Conservation (phyloP, 1,139 yeast species). For the Suhomyces guaymorum region DNA sequence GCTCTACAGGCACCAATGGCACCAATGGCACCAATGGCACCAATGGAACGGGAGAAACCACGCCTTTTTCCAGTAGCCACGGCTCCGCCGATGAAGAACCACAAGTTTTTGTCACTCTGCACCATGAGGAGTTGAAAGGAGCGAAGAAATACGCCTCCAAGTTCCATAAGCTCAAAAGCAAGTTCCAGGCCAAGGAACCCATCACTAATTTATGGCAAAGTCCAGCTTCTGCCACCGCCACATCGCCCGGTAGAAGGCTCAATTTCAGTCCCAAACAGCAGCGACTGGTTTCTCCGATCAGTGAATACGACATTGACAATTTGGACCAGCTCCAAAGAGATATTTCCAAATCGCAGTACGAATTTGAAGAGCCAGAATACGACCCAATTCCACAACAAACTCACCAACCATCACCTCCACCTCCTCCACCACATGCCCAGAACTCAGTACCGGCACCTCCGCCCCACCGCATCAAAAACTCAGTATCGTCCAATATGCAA, state of each 20-base stretch:
- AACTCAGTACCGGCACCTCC: constrained; percentile 12
- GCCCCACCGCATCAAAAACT: constrained; percentile 8
- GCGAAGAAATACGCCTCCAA: constrained; percentile 28
- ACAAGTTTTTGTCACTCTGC: constrained; percentile 20
- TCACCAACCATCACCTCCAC: constrained; percentile 22
- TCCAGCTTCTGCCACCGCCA: constrained; percentile 7
- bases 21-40: no score
- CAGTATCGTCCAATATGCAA: constrained; percentile 1
- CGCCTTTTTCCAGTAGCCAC: constrained; percentile 11
- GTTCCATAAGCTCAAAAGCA: constrained; percentile 34
- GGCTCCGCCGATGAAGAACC: constrained; percentile 9
- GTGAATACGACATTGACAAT: constrained; percentile 20
- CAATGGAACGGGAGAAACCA: constrained; percentile 6
- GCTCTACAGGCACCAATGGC: no score
- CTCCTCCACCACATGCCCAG: constrained; percentile 4
- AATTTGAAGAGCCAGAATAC: constrained; percentile 13
- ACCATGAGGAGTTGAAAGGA: constrained; percentile 15
- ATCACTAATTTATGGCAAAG: constrained; percentile 27
- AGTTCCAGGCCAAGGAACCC: constrained; percentile 41
- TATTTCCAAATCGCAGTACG: constrained; percentile 11
- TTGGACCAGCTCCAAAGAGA: constrained; percentile 27
- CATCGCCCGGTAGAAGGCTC: constrained; percentile 8
- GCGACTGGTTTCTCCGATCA: constrained; percentile 21
- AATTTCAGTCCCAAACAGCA: constrained; percentile 6
- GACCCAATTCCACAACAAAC: constrained; percentile 19